Evolutionary conservation across 2,329 filamentous ascomycete genomes (phyloP).

Genomic region (Penicillium polonicum): DNA sequence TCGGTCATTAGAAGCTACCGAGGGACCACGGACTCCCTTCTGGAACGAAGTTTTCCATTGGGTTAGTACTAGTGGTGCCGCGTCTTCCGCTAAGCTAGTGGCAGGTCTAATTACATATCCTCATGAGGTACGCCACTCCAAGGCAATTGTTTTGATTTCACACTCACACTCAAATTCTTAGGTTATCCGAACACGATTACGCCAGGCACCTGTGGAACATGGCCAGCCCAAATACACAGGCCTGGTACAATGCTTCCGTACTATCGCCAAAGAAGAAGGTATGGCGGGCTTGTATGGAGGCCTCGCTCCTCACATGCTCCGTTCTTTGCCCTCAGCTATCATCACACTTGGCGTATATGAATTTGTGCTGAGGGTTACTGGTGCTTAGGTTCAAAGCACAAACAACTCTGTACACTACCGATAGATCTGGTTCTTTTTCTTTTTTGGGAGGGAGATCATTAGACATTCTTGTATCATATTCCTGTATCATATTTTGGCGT

Average conservation of each 20-base stretch:
- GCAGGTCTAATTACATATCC: constrained; percentile 37
- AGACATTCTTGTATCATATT: constrained; percentile 2
- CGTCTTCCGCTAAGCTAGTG: constrained; percentile 36
- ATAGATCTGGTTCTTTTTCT: background rate
- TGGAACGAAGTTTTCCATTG: constrained; percentile 29
- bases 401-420: constrained; percentile 1
- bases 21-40: constrained; percentile 20
- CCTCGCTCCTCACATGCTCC: constrained; percentile 37
- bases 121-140: constrained; percentile 30
- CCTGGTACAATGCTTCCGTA: constrained; percentile 36
- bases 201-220: constrained; percentile 37
- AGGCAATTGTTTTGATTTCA: background rate
- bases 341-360: constrained; percentile 41
- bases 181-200: constrained; percentile 38
- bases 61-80: constrained; percentile 36
- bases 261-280: constrained; percentile 38
- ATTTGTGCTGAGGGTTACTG: constrained; percentile 32
- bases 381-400: background rate
- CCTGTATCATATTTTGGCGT: background rate
- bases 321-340: constrained; percentile 37
- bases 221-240: constrained; percentile 38
- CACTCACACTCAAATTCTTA: constrained; percentile 11
- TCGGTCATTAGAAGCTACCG: constrained; percentile 18
- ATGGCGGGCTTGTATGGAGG: constrained; percentile 38
- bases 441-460: background rate